These are phyloP conservation scores for Atractiella rhizophila DNA, from an alignment of 768 basidiomycete species.

Conservation along the genomic window DNA sequence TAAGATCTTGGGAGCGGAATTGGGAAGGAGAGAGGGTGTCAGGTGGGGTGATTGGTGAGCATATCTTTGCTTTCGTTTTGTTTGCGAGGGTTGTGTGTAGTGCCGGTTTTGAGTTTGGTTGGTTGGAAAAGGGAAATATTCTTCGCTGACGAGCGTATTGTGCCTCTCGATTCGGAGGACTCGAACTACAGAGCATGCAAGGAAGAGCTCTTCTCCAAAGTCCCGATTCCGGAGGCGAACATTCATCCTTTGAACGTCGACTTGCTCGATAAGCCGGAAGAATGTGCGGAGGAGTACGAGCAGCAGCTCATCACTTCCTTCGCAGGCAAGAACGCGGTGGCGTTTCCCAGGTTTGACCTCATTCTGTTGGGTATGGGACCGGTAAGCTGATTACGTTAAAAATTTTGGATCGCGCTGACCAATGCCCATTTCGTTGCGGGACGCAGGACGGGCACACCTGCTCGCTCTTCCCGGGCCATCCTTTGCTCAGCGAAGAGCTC, in stretches of 20 bases:
- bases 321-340: conserved; percentile 71
- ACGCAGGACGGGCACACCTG: conserved; percentile 56
- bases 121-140: conserved; percentile 56
- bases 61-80: neutral
- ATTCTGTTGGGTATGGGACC: conserved; percentile 90
- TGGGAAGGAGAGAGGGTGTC: conserved; percentile 40
- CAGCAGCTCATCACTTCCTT: conserved; percentile 59
- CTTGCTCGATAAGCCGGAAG: conserved; percentile 21
- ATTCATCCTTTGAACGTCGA: conserved; percentile 56
- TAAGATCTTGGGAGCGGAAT: conserved; percentile 29
- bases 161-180: conserved; percentile 73
- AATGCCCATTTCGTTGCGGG: neutral
- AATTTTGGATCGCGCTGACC: neutral
- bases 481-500: conserved; percentile 54
- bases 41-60: conserved; percentile 86
- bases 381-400: conserved; percentile 25
- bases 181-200: conserved; percentile 66
- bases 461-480: conserved; percentile 85
- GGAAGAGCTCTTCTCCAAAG: conserved; percentile 49
- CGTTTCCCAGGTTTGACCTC: conserved; percentile 92
- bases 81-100: neutral
- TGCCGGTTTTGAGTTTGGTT: neutral
- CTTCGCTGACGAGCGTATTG: conserved; percentile 86
- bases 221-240: conserved; percentile 46
- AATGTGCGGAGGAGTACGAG: conserved; percentile 27